phyloP scores from a whole-genome alignment of 208 protist species.

The Leishmania martiniquensis region DNA sequence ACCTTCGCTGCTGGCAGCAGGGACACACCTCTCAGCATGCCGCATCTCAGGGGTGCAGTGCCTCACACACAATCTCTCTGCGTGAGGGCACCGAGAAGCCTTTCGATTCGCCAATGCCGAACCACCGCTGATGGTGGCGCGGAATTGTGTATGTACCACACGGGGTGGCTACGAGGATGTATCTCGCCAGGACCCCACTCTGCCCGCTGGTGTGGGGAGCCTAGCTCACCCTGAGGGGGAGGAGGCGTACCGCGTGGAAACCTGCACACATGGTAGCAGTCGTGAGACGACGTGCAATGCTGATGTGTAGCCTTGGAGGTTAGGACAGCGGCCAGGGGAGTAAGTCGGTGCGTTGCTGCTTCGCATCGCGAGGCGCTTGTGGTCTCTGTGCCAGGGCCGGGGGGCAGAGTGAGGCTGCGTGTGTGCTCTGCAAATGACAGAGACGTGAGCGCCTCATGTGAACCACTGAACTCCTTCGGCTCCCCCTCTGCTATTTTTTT shows the following conservation, averaged over 20 bases:
- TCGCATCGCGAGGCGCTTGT: neutral
- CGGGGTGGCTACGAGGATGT: too few relatives aligned
- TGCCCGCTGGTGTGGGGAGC: too few relatives aligned
- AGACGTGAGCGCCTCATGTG: neutral
- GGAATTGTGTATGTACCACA: too few relatives aligned
- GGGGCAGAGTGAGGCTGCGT: neutral
- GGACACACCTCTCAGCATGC: neutral
- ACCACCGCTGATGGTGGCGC: too few relatives aligned
- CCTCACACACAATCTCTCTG: neutral
- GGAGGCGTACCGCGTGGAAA: neutral
- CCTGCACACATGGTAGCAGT: neutral
- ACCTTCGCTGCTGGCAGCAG: neutral
- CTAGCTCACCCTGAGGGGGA: neutral
- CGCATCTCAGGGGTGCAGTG: neutral
- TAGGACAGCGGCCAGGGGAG: neutral
- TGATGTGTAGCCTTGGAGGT: neutral
- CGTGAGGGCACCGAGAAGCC: neutral
- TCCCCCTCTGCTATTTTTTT: neutral
- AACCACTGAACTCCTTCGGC: neutral
- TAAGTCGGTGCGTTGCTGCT: neutral
- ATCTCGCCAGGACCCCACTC: too few relatives aligned
- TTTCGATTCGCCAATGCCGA: neutral
- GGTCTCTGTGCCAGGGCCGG: neutral
- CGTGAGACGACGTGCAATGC: neutral
- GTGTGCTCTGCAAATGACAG: neutral